Base-by-base conservation (phyloP, 2,329 filamentous ascomycete genomes). In the Venturia carpophila region DNA sequence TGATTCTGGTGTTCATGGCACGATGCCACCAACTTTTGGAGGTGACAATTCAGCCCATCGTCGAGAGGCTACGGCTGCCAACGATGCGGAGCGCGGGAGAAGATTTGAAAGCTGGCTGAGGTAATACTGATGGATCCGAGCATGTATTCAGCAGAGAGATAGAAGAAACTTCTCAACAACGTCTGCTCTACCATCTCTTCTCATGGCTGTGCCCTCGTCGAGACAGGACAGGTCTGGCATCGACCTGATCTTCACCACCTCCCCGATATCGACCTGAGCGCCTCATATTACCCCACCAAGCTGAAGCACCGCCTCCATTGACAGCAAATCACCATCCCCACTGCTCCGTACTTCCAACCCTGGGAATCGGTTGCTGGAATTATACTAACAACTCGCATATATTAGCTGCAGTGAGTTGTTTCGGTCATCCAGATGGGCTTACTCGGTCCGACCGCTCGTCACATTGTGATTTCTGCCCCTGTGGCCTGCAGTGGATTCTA, bases 1-100 rank as follows among this genome's bases (percentile, higher is more conserved):
- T n/a, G 19, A n/a, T n/a, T 58, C 30, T n/a, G 27, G 21, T n/a
- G 52, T n/a, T 37, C 52, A 58, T 58, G 52, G 52, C 52, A 58
- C 17, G n/a, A 58, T 56, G 52, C 52, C 52, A 58, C n/a, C 27
- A 34, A 58, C 15, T 24, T 9, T 34, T n/a, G 7, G 15, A 34
- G 17, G 52, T 2, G 9, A n/a, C 10, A 0, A 6, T 58, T 58
- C 52, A 58, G 30, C 52, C 30, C 52, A 58, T 58, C 2, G 7
- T 58, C 19, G 52, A 37, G 19, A 56, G 15, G 52, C 27, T 56
- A 19, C 5, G 27, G 27, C 2, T 34, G 15, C 27, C 4, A 3
- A 11, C 3, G 27, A 56, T 13, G 49, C 4, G 24, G 24, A 11
- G 19, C 24, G 47, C 30, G 52, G 11, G 15, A 11, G 30, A 56